Base-by-base conservation (phyloP, 2,329 filamentous ascomycete species). In the Trichoderma endophyticum region DNA sequence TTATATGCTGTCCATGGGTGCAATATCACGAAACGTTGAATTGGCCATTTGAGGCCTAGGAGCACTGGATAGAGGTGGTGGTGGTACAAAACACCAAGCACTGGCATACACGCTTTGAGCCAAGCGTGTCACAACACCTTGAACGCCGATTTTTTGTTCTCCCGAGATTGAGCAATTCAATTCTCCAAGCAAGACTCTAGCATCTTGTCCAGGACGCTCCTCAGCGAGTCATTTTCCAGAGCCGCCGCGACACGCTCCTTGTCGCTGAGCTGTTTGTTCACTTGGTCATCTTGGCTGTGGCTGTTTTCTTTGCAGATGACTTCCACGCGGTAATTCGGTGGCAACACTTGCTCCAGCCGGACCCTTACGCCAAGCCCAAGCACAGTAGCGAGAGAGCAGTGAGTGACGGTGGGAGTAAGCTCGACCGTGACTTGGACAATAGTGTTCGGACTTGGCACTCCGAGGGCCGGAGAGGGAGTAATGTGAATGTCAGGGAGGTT, bases 241-340 rank as follows among this genome's bases (percentile, higher is more conserved):
- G 96, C 96, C 11, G 96, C 96, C 1, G 95, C 95, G 59, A 99
- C 96, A 73, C 96, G 87, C 84, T 99, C 96, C 85, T 98, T 99
- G 83, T 99, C 96, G 39, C 91, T 93, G 57, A 99, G 85, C 83
- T 99, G 96, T 86, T 98, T 98, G 84, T 97, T 98, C 67, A 98
- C 94, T 80, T 97, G 94, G 74, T 97, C 94, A 60, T 94, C 95
- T 73, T 97, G 97, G 75, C 90, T 93, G 81, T 98, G 96, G n/a
- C 94, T 96, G 74, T 95, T 95, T 82, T 97, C 92, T 82, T 98
- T 98, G 82, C 98, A 97, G 77, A 91, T 89, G 60, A 98, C 94
- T 81, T 98, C 95, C 65, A 98, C 88, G 48, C 96, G 90, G 81
- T 96, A 99, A 78, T 95, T 93, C 39, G 96, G 93, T 3, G 96